phyloP scores from a whole-genome alignment of 2,329 filamentous ascomycete species.

The Venturia pyrina region DNA sequence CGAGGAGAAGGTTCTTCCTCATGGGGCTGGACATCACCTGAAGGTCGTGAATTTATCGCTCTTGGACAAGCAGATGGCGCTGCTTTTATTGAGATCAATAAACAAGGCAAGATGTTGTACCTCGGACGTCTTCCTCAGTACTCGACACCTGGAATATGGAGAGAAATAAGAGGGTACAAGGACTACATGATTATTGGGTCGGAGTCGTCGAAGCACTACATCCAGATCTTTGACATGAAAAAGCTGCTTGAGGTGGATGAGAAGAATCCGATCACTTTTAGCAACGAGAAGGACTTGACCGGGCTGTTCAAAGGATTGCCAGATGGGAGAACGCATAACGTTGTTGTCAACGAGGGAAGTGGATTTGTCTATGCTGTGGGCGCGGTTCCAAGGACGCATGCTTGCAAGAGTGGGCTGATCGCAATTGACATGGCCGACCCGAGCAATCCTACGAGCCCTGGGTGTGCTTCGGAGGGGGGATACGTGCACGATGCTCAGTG shows the following conservation, averaged over 20 bases:
- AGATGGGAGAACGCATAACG: slow-evolving; percentile 39
- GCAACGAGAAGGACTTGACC: slow-evolving; percentile 32
- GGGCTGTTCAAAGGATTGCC: slow-evolving; percentile 31
- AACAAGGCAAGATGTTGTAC: slow-evolving; percentile 41
- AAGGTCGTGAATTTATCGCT: slow-evolving; percentile 45
- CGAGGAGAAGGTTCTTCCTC: slow-evolving; percentile 35
- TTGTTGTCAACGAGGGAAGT: slow-evolving; percentile 40
- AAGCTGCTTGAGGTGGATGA: slow-evolving; percentile 30
- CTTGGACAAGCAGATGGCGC: slow-evolving; percentile 46
- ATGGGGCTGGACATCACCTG: slow-evolving; percentile 46
- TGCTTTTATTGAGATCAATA: slow-evolving; percentile 43
- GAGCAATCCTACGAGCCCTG: slow-evolving; percentile 42
- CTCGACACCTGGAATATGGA: slow-evolving; percentile 38
- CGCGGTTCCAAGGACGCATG: slow-evolving; percentile 29
- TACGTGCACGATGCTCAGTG: slow-evolving; percentile 55
- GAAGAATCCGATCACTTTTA: slow-evolving; percentile 31
- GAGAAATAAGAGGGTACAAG: slow-evolving; percentile 40
- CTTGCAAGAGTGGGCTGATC: slow-evolving; percentile 46
- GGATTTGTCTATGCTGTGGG: slow-evolving; percentile 36
- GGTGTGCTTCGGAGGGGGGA: slow-evolving; percentile 46
- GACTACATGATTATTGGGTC: slow-evolving; percentile 34
- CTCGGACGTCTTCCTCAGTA: slow-evolving; percentile 43
- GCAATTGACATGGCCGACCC: slow-evolving; percentile 49
- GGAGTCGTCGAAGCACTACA: slow-evolving; percentile 41
- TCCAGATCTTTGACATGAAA: slow-evolving; percentile 55